A percentile compares a stretch with the other conserved stretches of the same genome.
These are phyloP conservation scores for Lasiodiplodia hormozganensis DNA, from an alignment of 2,329 filamentous ascomycete genomes.

Conservation along the genomic window DNA sequence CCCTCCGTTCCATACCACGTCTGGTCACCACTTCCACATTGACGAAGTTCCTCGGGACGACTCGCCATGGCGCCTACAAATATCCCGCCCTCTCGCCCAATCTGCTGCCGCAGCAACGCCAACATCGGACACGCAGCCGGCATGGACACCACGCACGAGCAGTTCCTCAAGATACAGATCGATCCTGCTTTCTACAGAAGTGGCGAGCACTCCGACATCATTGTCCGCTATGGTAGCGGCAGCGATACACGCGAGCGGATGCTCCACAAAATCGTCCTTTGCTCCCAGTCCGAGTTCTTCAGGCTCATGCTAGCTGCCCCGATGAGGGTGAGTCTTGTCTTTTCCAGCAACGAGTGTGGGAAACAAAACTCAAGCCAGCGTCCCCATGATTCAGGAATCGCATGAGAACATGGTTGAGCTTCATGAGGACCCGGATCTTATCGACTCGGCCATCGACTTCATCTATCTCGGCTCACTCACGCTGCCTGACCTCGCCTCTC, in stretches of 20 bases:
- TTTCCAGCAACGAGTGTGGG: background rate
- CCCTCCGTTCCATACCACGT: background rate
- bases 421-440: background rate
- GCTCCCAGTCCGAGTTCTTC: constrained; percentile 15
- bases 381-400: background rate
- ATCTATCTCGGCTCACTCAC: constrained; percentile 1
- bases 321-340: background rate
- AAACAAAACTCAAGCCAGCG: background rate
- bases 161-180: background rate
- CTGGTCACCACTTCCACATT: background rate
- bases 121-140: background rate
- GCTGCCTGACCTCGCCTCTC: background rate
- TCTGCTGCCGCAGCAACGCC: background rate
- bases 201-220: constrained; percentile 4
- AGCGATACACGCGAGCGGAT: background rate
- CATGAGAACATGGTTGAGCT: background rate
- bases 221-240: background rate
- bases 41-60: background rate
- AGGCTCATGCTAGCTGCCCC: constrained; percentile 3
- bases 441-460: background rate
- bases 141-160: background rate
- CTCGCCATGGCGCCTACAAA: background rate
- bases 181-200: background rate
- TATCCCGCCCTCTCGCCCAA: background rate
- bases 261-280: constrained; percentile 14